Base-by-base conservation (phyloP, 73 alveolate genomes). In the Paramecium sexaurelia region DNA sequence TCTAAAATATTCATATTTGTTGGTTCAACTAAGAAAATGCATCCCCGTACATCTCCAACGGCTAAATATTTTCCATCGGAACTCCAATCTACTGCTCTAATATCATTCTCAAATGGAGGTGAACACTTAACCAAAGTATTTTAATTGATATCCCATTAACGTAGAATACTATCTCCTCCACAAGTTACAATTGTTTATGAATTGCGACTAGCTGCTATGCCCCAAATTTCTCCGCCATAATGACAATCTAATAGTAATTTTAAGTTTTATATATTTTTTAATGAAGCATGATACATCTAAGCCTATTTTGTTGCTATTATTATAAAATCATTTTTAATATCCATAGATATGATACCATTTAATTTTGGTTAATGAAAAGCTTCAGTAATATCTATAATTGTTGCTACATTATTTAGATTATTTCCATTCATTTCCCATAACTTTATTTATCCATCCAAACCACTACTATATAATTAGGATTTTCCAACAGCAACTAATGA, bases 141-240 rank as follows among this genome's bases (percentile, higher is more conserved):
- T 56, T 92, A 91, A 83, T 96, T 95, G 13, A 91, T 43, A 91
- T 91, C 95, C 99, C 99, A 98, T 51, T 95, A 85, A 92, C 99
- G 95, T 29, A 97, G 85, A 5, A 98, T 95, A 57, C 85, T 94
- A 92, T 98, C 99, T 7, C 99, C 99, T 43, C 99, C 99, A 66
- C 99, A 96, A 1, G 99, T 93, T 11, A 97, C 99, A 45, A 95
- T 78, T 24, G 75, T 20, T 20, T 84, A 36, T 91, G 95, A 94
- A 41, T 87, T 85, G 26, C 98, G 98, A 91, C 95, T 97, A 10
- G 93, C 96, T 27, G 99, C 96, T 26, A 95, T 91, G 45, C 99
- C 99, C 98, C 98, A 95, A 45, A 97, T 91, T 89, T 97, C 99
- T 55, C 98, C 98, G 84, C 94, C 98, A 95, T 96, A 97, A 89